These are phyloP conservation scores for Barbarea vulgaris DNA, from an alignment of 345 rosid species.

Conservation along the genomic window DNA sequence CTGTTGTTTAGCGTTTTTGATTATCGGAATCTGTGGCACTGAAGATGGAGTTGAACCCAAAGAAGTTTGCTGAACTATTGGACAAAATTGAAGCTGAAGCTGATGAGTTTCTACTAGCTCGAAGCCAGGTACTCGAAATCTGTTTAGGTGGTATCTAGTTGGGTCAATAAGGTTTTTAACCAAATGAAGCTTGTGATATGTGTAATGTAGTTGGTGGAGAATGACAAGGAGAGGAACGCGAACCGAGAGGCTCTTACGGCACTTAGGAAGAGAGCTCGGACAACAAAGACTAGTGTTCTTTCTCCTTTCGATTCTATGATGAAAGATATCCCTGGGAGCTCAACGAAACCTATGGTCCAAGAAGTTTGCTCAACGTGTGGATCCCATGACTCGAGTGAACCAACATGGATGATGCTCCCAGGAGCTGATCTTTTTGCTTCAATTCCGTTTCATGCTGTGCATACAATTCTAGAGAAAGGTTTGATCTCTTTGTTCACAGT, in stretches of 20 bases:
- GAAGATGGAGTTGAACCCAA: constrained; percentile 63
- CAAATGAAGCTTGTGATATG: constrained; percentile 12
- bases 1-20: background rate
- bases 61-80: constrained; percentile 49
- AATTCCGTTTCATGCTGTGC: constrained; percentile 81
- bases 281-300: constrained; percentile 67
- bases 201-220: constrained; percentile 70
- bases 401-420: constrained; percentile 80
- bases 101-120: constrained; percentile 63
- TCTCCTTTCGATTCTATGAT: constrained; percentile 75
- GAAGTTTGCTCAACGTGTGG: constrained; percentile 86
- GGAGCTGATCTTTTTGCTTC: constrained; percentile 77
- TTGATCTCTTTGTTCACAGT: background rate
- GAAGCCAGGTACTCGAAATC: constrained; percentile 52
- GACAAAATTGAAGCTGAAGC: constrained; percentile 74
- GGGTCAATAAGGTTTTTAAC: background rate
- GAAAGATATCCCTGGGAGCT: constrained; percentile 58
- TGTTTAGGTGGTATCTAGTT: constrained; percentile 3
- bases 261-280: constrained; percentile 72
- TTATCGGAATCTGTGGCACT: background rate
- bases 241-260: constrained; percentile 83
- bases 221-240: constrained; percentile 71
- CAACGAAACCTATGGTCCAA: constrained; percentile 62
- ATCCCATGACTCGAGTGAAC: constrained; percentile 64
- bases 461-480: constrained; percentile 79